A percentile compares a stretch with the other conserved stretches of the same genome.
Evolutionary conservation across 2,329 filamentous ascomycete genomes (phyloP).

Genomic region (Colletotrichum agaves): DNA sequence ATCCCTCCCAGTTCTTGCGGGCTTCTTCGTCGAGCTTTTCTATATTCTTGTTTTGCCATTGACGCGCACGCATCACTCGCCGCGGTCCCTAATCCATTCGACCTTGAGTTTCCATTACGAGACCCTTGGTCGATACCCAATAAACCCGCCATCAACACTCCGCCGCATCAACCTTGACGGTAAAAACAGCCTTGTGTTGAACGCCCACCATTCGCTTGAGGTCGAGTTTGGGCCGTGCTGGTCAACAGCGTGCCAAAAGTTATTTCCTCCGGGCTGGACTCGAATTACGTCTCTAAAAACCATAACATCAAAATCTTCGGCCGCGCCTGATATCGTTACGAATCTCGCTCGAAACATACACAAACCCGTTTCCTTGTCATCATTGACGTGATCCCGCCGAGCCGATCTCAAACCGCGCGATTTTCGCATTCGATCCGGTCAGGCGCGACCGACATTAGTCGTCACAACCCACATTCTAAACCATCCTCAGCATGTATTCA

Average conservation of each 20-base stretch:
- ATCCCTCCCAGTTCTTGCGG: constrained; percentile 41
- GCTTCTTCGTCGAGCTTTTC: constrained; percentile 40
- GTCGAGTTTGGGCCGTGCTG: constrained; percentile 52
- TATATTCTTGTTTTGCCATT: constrained; percentile 41
- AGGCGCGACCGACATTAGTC: constrained; percentile 39
- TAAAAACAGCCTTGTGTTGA: constrained; percentile 45
- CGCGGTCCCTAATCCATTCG: constrained; percentile 55
- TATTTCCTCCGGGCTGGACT: constrained; percentile 58
- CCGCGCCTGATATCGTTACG: constrained; percentile 39
- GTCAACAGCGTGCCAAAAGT: constrained; percentile 40
- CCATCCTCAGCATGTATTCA: constrained; percentile 73
- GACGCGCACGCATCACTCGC: constrained; percentile 50
- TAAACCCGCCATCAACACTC: constrained; percentile 43
- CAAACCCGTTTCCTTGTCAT: constrained; percentile 11
- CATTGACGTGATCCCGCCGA: constrained; percentile 11
- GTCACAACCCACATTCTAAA: constrained; percentile 26
- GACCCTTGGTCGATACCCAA: constrained; percentile 17
- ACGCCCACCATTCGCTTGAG: constrained; percentile 56
- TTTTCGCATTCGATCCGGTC: constrained; percentile 30
- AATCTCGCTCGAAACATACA: constrained; percentile 1
- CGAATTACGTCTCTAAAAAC: constrained; percentile 43
- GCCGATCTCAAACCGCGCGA: constrained; percentile 15
- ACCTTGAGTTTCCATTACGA: constrained; percentile 46
- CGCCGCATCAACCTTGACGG: constrained; percentile 53
- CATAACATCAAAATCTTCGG: constrained; percentile 29